These are phyloP conservation scores for Phytophthora crassamura DNA, from an alignment of 352 stramenopile genomes.

Conservation along the genomic window DNA sequence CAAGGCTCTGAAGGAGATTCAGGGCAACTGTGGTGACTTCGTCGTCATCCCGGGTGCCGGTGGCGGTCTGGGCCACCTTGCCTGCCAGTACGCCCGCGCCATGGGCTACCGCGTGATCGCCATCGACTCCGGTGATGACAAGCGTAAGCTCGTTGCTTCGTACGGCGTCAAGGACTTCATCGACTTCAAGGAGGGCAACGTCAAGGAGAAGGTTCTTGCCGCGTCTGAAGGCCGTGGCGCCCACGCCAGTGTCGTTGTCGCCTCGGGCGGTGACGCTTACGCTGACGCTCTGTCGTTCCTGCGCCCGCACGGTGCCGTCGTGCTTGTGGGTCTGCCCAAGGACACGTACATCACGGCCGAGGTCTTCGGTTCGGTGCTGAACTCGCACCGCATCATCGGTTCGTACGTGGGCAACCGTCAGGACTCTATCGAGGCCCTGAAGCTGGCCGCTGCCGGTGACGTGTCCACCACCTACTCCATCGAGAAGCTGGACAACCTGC, in stretches of 20 bases:
- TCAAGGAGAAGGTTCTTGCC: conserved; percentile 45
- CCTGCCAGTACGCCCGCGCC: conserved; percentile 71
- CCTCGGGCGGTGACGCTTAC: conserved; percentile 58
- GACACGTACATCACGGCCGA: conserved; percentile 50
- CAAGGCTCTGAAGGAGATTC: conserved; percentile 72
- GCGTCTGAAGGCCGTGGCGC: conserved; percentile 49
- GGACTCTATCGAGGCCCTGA: conserved; percentile 60
- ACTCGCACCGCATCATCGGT: conserved; percentile 55
- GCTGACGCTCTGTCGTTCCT: conserved; percentile 61
- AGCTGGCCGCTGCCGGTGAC: conserved; percentile 49
- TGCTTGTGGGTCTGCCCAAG: conserved; percentile 72
- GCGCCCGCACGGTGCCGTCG: conserved; percentile 59
- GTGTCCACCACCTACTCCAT: conserved; percentile 51
- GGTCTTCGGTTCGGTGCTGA: conserved; percentile 51
- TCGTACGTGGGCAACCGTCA: conserved; percentile 65
- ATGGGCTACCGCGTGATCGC: conserved; percentile 77
- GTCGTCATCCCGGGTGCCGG: conserved; percentile 68
- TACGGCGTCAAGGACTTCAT: conserved; percentile 79
- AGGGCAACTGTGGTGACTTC: conserved; percentile 43
- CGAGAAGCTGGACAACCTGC: conserved; percentile 43
- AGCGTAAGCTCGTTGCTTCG: conserved; percentile 58
- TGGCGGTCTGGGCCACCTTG: conserved; percentile 83
- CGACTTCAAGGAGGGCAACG: conserved; percentile 63
- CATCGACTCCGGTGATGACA: conserved; percentile 66
- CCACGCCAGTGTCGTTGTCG: conserved; percentile 79